Conservation (phyloP, 495 filamentous ascomycete genomes). For the Lasiosphaeria hispida region DNA sequence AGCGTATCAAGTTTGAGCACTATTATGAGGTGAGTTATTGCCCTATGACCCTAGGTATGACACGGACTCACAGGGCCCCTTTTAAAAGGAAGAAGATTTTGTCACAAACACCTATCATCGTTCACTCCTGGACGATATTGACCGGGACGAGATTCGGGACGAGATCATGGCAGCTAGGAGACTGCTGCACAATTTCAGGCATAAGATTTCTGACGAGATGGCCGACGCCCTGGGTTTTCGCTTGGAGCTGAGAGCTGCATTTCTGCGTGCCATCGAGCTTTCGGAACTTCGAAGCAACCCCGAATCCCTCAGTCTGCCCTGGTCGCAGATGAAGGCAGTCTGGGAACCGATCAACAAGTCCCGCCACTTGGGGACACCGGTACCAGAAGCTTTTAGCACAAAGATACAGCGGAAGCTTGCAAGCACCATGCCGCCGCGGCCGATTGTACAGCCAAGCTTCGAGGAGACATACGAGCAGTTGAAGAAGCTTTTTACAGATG, state of each 20-base stretch:
- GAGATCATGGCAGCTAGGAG: conserved; percentile 59
- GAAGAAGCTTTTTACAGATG: conserved; percentile 68
- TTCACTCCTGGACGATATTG: conserved; percentile 64
- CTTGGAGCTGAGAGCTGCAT: conserved; percentile 60
- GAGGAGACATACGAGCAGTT: conserved; percentile 70
- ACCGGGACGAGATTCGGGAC: conserved; percentile 53
- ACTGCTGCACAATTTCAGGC: conserved; percentile 49
- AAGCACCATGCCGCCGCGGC: conserved; percentile 87
- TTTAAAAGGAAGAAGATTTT: conserved; percentile 84
- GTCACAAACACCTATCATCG: conserved; percentile 85
- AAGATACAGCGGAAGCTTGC: conserved; percentile 88
- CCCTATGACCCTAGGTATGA: neutral
- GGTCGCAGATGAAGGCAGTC: conserved; percentile 45
- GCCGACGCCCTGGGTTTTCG: conserved; percentile 60
- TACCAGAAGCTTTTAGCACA: conserved; percentile 77
- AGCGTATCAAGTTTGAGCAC: conserved; percentile 69
- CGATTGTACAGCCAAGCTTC: conserved; percentile 74
- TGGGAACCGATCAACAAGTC: conserved; percentile 55
- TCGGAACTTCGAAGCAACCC: conserved; percentile 41
- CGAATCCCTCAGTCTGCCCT: conserved; percentile 44
- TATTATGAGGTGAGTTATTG: conserved; percentile 72
- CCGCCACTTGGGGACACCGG: conserved; percentile 58
- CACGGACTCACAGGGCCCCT: conserved; percentile 24
- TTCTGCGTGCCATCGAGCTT: conserved; percentile 54
- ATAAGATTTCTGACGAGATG: conserved; percentile 48